Conservation (phyloP, 805 yeast species). For the Clavispora vitiphila region DNA sequence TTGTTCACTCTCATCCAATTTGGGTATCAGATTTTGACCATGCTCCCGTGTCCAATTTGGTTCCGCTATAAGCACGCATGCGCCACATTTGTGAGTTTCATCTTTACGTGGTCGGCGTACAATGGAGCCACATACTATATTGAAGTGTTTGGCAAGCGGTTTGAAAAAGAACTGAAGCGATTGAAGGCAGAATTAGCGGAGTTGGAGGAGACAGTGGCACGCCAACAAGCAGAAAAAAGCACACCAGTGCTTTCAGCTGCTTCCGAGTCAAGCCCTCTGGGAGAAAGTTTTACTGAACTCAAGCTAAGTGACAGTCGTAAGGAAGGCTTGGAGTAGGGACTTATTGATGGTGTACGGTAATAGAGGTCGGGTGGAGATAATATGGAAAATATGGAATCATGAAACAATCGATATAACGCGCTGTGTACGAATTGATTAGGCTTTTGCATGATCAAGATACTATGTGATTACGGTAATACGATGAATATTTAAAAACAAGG, state of each 20-base stretch:
- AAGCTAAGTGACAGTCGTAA: not conserved
- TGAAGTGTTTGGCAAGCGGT: conserved; percentile 84
- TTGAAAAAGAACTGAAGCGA: conserved; percentile 76
- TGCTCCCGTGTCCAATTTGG: conserved; percentile 89
- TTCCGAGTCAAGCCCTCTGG: not conserved
- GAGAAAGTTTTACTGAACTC: not conserved
- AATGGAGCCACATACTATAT: conserved; percentile 95
- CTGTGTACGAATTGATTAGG: too few species aligned
- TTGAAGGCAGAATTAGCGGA: conserved; percentile 67
- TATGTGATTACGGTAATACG: too few species aligned
- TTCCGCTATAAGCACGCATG: conserved; percentile 65
- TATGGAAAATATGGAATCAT: too few species aligned
- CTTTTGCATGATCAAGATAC: too few species aligned
- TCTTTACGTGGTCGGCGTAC: conserved; percentile 77
- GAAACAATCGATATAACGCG: too few species aligned
- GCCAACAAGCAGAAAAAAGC: conserved; percentile 7
- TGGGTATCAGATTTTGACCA: conserved; percentile 77
- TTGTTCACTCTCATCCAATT: conserved; percentile 87
- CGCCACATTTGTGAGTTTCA: conserved; percentile 58
- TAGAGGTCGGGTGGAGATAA: too few species aligned
- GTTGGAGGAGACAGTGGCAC: conserved; percentile 37
- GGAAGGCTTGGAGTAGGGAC: not conserved
- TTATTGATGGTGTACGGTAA: too few species aligned
- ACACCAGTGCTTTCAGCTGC: conserved; percentile 11
- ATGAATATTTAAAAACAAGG: too few species aligned